These are phyloP conservation scores for Penicillium sp. DNA, from an alignment of 2,329 filamentous ascomycete genomes.

Conservation along the genomic window DNA sequence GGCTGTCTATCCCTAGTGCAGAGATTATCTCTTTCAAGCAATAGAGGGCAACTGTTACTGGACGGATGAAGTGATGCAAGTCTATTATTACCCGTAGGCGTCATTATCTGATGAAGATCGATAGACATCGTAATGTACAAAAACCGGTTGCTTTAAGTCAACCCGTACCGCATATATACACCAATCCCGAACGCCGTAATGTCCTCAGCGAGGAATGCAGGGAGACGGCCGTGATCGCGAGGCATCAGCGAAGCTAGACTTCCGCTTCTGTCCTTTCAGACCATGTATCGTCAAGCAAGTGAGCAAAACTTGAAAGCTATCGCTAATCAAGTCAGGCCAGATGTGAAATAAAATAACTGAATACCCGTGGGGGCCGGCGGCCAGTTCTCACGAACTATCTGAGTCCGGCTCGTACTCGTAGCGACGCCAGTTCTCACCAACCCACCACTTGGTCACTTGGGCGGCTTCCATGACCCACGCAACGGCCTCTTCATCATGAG, in stretches of 20 bases:
- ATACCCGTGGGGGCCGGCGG: too few relatives aligned
- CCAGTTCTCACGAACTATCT: too few relatives aligned
- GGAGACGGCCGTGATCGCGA: not conserved
- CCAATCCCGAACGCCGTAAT: conserved; percentile 1
- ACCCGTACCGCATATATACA: not conserved
- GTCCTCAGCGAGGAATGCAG: not conserved
- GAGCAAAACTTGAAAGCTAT: not conserved
- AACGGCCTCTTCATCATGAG: conserved; percentile 38
- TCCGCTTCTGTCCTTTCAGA: not conserved
- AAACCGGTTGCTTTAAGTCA: not conserved
- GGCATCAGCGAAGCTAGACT: not conserved
- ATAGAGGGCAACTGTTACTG: conserved; percentile 34
- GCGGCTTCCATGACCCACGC: conserved; percentile 43
- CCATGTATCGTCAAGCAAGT: not conserved
- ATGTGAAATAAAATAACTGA: too few relatives aligned
- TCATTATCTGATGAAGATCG: not conserved
- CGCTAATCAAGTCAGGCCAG: not conserved
- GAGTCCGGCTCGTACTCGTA: conserved; percentile 21
- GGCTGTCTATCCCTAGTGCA: conserved; percentile 35
- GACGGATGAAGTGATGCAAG: not conserved
- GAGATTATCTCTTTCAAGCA: conserved; percentile 50
- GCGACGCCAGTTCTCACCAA: conserved; percentile 36
- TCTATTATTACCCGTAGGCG: not conserved
- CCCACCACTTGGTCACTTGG: conserved; percentile 45
- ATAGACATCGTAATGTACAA: conserved; percentile 10